Base-by-base conservation (phyloP, 2,329 filamentous ascomycete genomes). In the Graphilbum ipis-grandicollis region DNA sequence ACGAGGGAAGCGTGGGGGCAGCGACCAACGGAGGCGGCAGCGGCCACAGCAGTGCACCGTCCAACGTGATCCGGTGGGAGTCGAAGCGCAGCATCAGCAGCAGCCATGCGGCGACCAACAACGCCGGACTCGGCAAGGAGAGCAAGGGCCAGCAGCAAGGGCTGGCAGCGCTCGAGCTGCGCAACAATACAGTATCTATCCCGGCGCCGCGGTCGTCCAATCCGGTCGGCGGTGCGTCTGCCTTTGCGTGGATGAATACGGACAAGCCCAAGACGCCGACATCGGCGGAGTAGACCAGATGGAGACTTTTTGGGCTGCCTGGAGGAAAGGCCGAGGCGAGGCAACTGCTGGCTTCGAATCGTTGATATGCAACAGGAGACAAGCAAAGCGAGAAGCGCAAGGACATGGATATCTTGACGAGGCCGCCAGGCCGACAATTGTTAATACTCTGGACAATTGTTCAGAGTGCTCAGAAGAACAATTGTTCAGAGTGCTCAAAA, bases 231-330 rank as follows among this genome's bases (percentile, higher is more conserved):
- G 82, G 82, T n/a, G 88, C 81, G 13, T 90, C 83, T 40, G 88
- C 88, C 3, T 96, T 96, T 59, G 78, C 81, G 12, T 96, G 86
- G 86, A 77, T 94, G 63, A 88, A 80, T 34, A 57, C 65, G 15
- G 52, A 50, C 35, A 65, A 65, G 47, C 56, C 63, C 33, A 61
- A 60, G 47, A 50, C 56, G 10, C 50, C 59, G 3, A 50, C 59
- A 9, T 46, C 56, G 5, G 43, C 52, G n/a, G n/a, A 19, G 53
- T 52, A 7, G 54, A 59, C 31, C 57, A 41, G 48, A 31, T 10
- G 28, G 14, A 19, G 21, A 5, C 10, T 14, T 17, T 5, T 31
- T 10, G 15, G 13, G 15, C 12, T 25, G 14, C 23, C 19, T 35
- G n/a, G n/a, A n/a, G n/a, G n/a, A n/a, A n/a, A n/a, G n/a, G n/a